phyloP scores from a whole-genome alignment of 805 yeast species.

The Kluyveromyces dobzhanskii region DNA sequence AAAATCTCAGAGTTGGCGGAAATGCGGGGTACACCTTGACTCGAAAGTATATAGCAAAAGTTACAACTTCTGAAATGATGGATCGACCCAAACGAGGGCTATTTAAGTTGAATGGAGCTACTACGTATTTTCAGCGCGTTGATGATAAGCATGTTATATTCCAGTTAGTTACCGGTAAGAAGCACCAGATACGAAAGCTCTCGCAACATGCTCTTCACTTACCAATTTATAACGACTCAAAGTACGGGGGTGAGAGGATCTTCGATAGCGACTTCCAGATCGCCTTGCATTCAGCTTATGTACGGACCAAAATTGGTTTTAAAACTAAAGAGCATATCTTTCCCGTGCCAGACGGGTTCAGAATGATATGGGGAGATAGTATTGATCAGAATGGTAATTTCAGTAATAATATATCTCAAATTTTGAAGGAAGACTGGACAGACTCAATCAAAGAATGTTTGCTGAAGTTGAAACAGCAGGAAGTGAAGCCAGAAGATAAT shows the following conservation, averaged over 20 bases:
- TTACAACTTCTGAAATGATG: slow-evolving; percentile 4
- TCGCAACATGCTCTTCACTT: slow-evolving; percentile 13
- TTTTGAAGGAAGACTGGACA: slow-evolving; percentile 17
- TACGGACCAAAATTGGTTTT: slow-evolving; percentile 29
- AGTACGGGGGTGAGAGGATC: slow-evolving; percentile 17
- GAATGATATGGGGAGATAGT: slow-evolving; percentile 23
- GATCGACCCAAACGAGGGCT: slow-evolving; percentile 6
- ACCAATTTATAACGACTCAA: slow-evolving; percentile 28
- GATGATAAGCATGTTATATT: slow-evolving; percentile 20
- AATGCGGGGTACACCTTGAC: slow-evolving; percentile 28
- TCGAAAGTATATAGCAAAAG: slow-evolving; percentile 31
- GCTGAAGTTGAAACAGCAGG: slow-evolving; percentile 10
- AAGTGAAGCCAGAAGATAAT: slow-evolving; percentile 32
- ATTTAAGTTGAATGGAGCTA: slow-evolving; percentile 11
- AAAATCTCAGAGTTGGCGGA: slow-evolving; percentile 29
- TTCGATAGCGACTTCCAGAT: slow-evolving; percentile 18
- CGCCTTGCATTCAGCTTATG: slow-evolving; percentile 32
- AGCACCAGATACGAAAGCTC: slow-evolving; percentile 34
- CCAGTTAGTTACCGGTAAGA: slow-evolving; percentile 32
- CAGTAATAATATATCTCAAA: slow-evolving; percentile 12
- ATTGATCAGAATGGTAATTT: slow-evolving; percentile 22
- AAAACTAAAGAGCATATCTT: slow-evolving; percentile 18
- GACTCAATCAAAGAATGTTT: slow-evolving; percentile 2
- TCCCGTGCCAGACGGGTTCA: slow-evolving; percentile 16
- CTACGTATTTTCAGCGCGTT: slow-evolving; percentile 12